Evolutionary conservation across 192 early-diverging fungal genomes (phyloP), one percentile per base, ranked within the genome.

Genomic region (Entomortierella parvispora): DNA sequence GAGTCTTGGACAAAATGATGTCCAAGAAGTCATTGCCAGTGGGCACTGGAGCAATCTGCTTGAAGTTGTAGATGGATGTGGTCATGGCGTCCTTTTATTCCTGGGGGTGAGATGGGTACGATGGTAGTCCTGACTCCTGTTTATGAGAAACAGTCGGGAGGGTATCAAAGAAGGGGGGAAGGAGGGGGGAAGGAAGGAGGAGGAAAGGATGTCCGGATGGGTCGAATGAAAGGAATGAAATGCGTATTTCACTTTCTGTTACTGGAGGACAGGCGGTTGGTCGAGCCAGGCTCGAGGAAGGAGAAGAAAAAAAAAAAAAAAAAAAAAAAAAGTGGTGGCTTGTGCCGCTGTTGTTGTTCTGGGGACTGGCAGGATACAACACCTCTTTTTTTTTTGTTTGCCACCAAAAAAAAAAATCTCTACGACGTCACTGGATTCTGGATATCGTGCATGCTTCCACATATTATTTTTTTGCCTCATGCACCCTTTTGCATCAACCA

Each of bases 1-100:
- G 97, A 15, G 97, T 99, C 88, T 97, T 98, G 45, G 93, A 95
- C 81, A 99, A 86, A 62, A 96, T 89, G 82, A 99, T 99, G 88
- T 99, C 97, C 81, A 99, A 81, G 84, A 99, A 99, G 84, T 98
- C 97, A 43, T 82, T 79, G 29, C 91, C 89, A 64, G 91, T 91
- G 29, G 96, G 96, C 15, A 99, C 96, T 31, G 95, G 94, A 84
- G 94, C 92, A 62, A 99, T 95, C 82, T 92, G 92, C 81, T 99
- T 99, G 85, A 99, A 97, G 94, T 99, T 99, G 85, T 99, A 99
- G 74, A 96, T 68, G 42, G 65, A 68, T 25, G 74, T 77, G 63
- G 46, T 43, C 34, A 25, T 17, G 46, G 17, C 17, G 37, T 45
- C 34, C 25, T 45, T 23, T 34, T 28, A 50, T 26, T 65, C 63